Base-by-base conservation (phyloP, 2,329 filamentous ascomycete species). In the Raffaelea deltoideospora region DNA sequence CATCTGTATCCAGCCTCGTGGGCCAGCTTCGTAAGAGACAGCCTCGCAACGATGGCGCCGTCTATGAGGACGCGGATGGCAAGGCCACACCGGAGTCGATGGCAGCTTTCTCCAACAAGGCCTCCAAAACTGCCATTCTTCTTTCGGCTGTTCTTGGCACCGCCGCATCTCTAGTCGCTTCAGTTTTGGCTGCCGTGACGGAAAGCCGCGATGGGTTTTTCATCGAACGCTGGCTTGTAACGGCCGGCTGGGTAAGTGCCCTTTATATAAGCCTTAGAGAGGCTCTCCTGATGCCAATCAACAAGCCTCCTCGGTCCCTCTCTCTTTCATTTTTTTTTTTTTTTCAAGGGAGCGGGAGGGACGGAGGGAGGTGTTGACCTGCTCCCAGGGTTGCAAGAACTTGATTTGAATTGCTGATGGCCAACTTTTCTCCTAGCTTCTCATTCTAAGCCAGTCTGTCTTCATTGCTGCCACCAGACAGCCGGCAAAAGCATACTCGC, bases 21-120 rank as follows among this genome's bases (percentile, higher is more conserved):
- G 33, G 31, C 33, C 51, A 41, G 47, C 46, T 53, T 28, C 45
- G 34, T 42, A 50, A 38, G 33, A 45, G 48, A 31, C 47, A 53
- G 40, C 49, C 42, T 21, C 51, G 44, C 38, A 57, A 56, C 39
- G 58, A 66, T 20, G 37, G n/a, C n/a, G n/a, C 29, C 29, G 22
- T 46, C 11, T 86, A 86, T 48, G 60, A 75, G 46, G 81, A 87
- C 49, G 57, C 65, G 42, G 81, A 87, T 55, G 81, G 81, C 34
- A 63, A 67, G 43, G 78, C 76, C 23, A 79, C 74, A 0, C 64
- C 70, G 29, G 73, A 79, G 49, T 73, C 75, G 2, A 51, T 74
- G 36, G 64, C 65, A 18, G 63, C 63, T 28, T 86, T 77, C 50
- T 79, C 77, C 21, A 67, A 72, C 43, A 69, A 60, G 39, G 48